Conservation (phyloP, 1,139 yeast species). For the Tardiomyces depauwii region DNA sequence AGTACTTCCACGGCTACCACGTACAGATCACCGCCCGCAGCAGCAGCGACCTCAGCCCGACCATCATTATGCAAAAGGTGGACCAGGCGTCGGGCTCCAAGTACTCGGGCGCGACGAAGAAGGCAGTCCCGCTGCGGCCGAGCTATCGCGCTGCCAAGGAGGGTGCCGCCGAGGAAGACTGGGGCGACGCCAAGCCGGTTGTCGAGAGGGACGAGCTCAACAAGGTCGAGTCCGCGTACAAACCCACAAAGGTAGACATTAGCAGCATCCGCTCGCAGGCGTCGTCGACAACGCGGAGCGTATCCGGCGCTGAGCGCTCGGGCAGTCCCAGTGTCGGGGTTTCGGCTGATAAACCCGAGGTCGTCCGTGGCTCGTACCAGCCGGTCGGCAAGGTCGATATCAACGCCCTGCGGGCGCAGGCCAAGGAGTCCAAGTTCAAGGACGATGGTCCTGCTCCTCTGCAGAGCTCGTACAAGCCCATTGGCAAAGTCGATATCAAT, state of each 20-base stretch:
- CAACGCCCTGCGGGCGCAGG: slow-evolving; percentile 34
- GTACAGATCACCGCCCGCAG: slow-evolving; percentile 96
- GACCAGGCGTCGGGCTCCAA: slow-evolving; percentile 94
- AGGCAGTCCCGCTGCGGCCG: slow-evolving; percentile 26
- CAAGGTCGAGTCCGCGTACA: slow-evolving; percentile 56
- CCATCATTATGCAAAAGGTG: slow-evolving; percentile 63
- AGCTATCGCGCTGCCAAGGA: slow-evolving; percentile 21
- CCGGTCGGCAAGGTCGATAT: slow-evolving; percentile 49
- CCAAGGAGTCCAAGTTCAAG: slow-evolving; percentile 20
- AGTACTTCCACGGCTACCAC: slow-evolving; percentile 58
- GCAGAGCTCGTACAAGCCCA: slow-evolving; percentile 38
- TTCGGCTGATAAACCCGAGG: slow-evolving; percentile 18
- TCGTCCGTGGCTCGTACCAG: slow-evolving; percentile 37
- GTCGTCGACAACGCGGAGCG: slow-evolving; percentile 12
- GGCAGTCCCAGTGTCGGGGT: slow-evolving; percentile 2
- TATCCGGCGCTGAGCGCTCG: neutral
- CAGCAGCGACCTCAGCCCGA: slow-evolving; percentile 74
- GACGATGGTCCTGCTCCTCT: slow-evolving; percentile 19
- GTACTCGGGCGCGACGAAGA: slow-evolving; percentile 43
- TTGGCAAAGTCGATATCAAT: slow-evolving; percentile 46
- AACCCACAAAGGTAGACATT: slow-evolving; percentile 47
- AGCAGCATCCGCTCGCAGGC: slow-evolving; percentile 30
- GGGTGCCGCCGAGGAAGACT: slow-evolving; percentile 37
- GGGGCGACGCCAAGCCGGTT: slow-evolving; percentile 38
- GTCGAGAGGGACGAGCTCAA: slow-evolving; percentile 31